Conservation (phyloP, 306 rosid species). For the barrel medic (Medicago truncatula) region DNA sequence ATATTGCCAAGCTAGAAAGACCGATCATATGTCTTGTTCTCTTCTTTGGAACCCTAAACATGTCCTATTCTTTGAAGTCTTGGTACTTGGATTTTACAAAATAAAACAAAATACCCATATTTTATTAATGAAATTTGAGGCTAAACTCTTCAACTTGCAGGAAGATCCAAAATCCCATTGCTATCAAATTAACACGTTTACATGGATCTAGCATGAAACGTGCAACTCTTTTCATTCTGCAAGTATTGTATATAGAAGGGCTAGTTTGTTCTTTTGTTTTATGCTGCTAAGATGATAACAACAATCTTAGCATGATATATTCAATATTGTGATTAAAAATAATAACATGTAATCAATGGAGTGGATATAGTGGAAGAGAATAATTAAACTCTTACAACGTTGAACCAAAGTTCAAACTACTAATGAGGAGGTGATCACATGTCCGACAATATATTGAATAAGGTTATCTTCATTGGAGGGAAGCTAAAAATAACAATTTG, state of each 20-base stretch:
- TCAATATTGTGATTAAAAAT: background rate
- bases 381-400: no score
- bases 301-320: background rate
- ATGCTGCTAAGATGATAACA: background rate
- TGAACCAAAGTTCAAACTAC: no score
- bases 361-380: no score
- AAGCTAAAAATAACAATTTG: background rate
- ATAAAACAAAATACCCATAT: background rate
- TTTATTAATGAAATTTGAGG: background rate
- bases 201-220: background rate
- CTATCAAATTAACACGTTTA: background rate
- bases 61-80: background rate
- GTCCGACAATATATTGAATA: no score
- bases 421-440: no score
- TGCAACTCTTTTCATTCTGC: background rate
- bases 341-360: no score
- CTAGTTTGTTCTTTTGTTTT: background rate
- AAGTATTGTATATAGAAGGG: background rate
- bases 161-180: background rate
- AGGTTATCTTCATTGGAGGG: no score
- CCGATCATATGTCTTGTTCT: background rate
- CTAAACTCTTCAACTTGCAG: background rate
- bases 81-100: slow-evolving; percentile 1
- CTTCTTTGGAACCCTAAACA: background rate
- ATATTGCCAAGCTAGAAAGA: background rate